Conservation (phyloP, 176 grass and related monocot genomes). For the Paspalum vaginatum region DNA sequence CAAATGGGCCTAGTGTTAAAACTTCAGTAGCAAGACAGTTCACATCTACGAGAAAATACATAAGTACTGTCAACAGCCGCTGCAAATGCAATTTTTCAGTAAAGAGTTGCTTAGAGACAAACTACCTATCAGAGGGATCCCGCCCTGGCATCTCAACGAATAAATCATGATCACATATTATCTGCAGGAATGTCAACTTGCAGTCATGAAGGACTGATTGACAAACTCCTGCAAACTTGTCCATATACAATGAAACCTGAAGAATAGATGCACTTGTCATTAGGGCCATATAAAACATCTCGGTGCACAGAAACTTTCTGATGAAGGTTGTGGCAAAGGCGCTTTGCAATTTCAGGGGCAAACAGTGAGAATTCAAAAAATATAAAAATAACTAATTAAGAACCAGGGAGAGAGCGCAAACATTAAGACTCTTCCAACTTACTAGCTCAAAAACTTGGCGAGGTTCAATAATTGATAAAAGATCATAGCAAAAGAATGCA, state of each 20-base stretch:
- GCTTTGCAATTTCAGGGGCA: conserved; percentile 15
- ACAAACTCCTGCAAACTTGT: conserved; percentile 99
- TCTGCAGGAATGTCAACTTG: conserved; percentile 97
- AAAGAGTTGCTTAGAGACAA: neutral
- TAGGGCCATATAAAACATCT: conserved; percentile 22
- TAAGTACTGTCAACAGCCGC: conserved; percentile 19
- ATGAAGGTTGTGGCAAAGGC: conserved; percentile 34
- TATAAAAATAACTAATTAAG: conserved; percentile 20
- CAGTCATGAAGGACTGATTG: conserved; percentile 97
- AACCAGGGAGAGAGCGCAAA: neutral
- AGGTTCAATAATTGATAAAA: conserved; percentile 93
- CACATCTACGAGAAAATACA: conserved; percentile 26
- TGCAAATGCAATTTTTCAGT: conserved; percentile 30
- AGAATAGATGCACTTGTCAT: conserved; percentile 28
- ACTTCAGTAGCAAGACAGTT: conserved; percentile 15
- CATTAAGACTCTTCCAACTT: conserved; percentile 41
- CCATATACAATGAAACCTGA: conserved; percentile 97
- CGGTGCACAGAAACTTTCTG: conserved; percentile 15
- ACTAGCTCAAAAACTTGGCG: conserved; percentile 99
- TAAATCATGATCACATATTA: conserved; percentile 98
- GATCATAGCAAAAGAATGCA: conserved; percentile 98
- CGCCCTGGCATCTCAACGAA: conserved; percentile 99
- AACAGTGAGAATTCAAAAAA: conserved; percentile 18
- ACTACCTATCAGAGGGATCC: conserved; percentile 96
- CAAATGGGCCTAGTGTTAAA: neutral